Conservation (phyloP, 2,329 filamentous ascomycete species). For the Pyrenochaeta sp. region DNA sequence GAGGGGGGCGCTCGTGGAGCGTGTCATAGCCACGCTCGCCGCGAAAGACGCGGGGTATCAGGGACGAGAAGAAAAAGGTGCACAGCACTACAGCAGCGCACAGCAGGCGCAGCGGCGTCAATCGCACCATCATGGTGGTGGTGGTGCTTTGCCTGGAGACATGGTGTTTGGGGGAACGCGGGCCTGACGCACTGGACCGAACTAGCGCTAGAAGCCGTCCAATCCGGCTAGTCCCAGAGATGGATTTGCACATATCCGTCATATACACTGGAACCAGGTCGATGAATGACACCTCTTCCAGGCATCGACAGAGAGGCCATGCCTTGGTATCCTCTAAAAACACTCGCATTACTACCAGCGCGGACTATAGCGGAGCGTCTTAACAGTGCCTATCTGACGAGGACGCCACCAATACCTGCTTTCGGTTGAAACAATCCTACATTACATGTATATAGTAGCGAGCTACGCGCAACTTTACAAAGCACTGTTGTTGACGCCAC, state of each 20-base stretch:
- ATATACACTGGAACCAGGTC: too few relatives aligned
- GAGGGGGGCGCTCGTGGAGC: conserved; percentile 35
- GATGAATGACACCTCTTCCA: too few relatives aligned
- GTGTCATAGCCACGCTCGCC: conserved; percentile 43
- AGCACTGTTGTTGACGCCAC: neutral
- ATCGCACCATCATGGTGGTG: conserved; percentile 46
- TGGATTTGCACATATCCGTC: neutral
- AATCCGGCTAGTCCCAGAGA: conserved; percentile 12
- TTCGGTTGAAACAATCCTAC: neutral
- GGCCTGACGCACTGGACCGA: conserved; percentile 11
- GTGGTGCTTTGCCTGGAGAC: conserved; percentile 18
- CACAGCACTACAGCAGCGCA: conserved; percentile 36
- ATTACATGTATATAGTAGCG: neutral
- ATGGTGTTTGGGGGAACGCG: conserved; percentile 20
- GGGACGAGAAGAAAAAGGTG: conserved; percentile 30
- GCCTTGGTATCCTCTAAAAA: too few relatives aligned
- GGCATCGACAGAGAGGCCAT: too few relatives aligned
- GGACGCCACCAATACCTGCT: neutral
- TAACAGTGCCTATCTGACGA: too few relatives aligned
- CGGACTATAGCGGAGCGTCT: too few relatives aligned
- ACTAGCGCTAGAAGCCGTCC: conserved; percentile 13
- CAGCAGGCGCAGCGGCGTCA: conserved; percentile 46
- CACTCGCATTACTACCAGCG: too few relatives aligned
- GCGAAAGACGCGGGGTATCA: conserved; percentile 33
- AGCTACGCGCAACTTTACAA: neutral